Conservation (phyloP, 192 early-diverging fungal genomes). For the Entomortierella beljakovae region DNA sequence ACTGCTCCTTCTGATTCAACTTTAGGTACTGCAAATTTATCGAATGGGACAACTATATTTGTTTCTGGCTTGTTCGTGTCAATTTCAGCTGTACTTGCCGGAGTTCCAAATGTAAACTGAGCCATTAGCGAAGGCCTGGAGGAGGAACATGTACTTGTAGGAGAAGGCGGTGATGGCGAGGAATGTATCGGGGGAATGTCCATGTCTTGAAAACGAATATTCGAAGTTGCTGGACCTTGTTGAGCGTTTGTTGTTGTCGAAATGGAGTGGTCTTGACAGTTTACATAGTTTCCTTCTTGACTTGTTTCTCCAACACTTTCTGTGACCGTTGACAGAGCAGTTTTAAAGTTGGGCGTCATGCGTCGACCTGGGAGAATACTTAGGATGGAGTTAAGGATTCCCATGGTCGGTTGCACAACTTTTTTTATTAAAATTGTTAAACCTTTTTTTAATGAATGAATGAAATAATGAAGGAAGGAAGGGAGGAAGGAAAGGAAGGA, state of each 20-base stretch:
- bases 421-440: too few species aligned
- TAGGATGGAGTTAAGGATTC: slow-evolving; percentile 36
- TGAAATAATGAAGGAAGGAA: neutral
- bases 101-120: neutral
- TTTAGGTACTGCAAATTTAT: too few species aligned
- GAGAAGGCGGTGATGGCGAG: neutral
- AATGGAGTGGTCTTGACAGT: too few species aligned
- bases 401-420: slow-evolving; percentile 9
- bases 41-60: neutral
- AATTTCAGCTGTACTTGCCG: neutral
- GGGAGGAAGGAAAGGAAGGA: neutral
- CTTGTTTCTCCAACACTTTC: too few species aligned
- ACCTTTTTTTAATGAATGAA: neutral
- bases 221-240: too few species aligned
- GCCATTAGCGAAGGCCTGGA: neutral
- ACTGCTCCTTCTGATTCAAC: too few species aligned
- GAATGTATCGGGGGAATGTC: neutral
- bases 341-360: slow-evolving; percentile 5
- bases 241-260: too few species aligned
- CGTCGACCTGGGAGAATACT: slow-evolving; percentile 6
- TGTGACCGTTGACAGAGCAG: too few species aligned
- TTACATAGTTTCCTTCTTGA: too few species aligned
- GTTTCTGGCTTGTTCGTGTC: neutral
- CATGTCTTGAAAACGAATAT: too few species aligned
- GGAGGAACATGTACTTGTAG: neutral